Conservation (phyloP, 495 filamentous ascomycete genomes). For the Polyplosphaeria fusca region DNA sequence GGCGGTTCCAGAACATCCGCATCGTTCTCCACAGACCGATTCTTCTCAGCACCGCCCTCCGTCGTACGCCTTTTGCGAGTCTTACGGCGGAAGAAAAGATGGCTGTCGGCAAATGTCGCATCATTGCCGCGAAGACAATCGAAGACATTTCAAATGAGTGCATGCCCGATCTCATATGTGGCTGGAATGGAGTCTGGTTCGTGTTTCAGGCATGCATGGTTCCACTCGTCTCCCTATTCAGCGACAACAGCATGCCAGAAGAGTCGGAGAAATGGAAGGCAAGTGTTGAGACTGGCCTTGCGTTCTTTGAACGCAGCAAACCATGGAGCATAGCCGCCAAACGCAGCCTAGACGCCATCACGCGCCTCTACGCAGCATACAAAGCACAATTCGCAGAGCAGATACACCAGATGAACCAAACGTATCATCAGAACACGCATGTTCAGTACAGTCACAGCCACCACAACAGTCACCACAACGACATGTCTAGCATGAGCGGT, state of each 20-base stretch:
- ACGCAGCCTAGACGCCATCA: constrained; percentile 64
- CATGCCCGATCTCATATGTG: constrained; percentile 68
- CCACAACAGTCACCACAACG: not conserved
- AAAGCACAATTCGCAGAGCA: constrained; percentile 26
- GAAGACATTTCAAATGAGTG: constrained; percentile 67
- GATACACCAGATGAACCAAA: not conserved
- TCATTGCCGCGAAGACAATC: constrained; percentile 66
- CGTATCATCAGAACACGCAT: not conserved
- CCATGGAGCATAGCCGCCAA: constrained; percentile 69
- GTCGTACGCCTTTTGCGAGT: constrained; percentile 57
- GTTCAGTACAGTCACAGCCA: not conserved
- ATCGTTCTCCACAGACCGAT: constrained; percentile 77
- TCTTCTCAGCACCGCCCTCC: constrained; percentile 67
- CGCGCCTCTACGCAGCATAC: constrained; percentile 64
- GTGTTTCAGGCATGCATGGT: constrained; percentile 78
- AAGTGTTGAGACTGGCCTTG: constrained; percentile 67
- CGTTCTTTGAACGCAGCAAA: constrained; percentile 65
- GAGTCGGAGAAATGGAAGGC: constrained; percentile 37
- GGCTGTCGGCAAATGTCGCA: constrained; percentile 65
- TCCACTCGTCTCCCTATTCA: constrained; percentile 64
- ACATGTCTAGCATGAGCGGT: not conserved
- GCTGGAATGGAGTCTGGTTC: constrained; percentile 83
- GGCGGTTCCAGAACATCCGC: constrained; percentile 74
- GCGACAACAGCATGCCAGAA: constrained; percentile 33
- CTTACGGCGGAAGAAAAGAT: constrained; percentile 62